A percentile compares a stretch with the other conserved stretches of the same genome.
Evolutionary conservation across 2,329 filamentous ascomycete species (phyloP).

Genomic region (Coniochaeta sp.): DNA sequence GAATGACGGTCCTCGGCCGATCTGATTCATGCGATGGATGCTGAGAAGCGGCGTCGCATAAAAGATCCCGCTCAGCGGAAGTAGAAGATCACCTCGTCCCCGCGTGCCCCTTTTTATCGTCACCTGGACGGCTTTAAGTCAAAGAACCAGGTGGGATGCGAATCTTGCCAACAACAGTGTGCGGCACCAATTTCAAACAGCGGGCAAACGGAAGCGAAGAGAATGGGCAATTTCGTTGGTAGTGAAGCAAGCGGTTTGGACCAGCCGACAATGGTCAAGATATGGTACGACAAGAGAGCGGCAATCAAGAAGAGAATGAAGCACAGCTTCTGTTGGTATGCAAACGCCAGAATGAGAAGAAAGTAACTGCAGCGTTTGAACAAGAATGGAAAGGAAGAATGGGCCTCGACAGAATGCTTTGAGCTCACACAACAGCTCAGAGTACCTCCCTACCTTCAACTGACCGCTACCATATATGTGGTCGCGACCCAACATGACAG

Average conservation of each 20-base stretch:
- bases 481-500: neutral
- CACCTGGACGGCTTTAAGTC: neutral
- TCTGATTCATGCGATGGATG: neutral
- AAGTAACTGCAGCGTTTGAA: neutral
- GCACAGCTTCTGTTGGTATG: neutral
- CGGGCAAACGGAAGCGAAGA: neutral
- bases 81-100: neutral
- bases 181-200: neutral
- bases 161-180: neutral
- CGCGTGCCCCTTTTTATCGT: neutral
- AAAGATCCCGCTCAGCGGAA: neutral
- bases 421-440: neutral
- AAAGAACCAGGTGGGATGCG: neutral
- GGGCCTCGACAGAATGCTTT: neutral
- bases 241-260: neutral
- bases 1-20: neutral
- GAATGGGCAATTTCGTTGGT: neutral
- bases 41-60: neutral
- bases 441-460: neutral
- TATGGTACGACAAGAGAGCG: neutral
- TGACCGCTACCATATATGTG: neutral
- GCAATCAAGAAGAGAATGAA: neutral
- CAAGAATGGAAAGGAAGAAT: neutral
- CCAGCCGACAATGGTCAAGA: neutral
- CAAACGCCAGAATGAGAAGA: neutral